Base-by-base conservation (phyloP, 768 basidiomycete species). In the Boletus patriciae region DNA sequence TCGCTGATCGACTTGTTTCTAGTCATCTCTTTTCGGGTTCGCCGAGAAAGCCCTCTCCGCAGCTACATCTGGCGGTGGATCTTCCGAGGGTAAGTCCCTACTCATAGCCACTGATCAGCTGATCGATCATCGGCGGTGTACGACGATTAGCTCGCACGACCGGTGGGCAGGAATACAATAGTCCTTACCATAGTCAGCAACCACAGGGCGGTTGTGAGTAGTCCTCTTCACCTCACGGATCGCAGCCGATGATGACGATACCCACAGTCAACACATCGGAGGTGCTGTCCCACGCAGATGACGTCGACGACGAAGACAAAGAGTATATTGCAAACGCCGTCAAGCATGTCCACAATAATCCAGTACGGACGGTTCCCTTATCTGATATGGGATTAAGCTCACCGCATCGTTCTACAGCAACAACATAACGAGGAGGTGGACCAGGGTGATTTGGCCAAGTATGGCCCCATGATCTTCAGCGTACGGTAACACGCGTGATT, bases 21-120 rank as follows among this genome's bases (percentile, higher is more conserved):
- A 88, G 90, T 88, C 90, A 58, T 78, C 69, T 56, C 80, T 92
- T 64, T 78, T 89, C 37, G 83, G 82, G 55, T 70, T 92, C 62
- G 91, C 88, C 11, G 86, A 90, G 72, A 70, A 91, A 71, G 83
- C 84, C 59, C 70, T 80, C 62, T 70, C 81, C 38, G 76, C 83
- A 3, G 62, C 67, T 84, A 84, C 76, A 25, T 25, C 25, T 25
- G 25, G 25, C 62, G 38, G 25, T 45, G 43, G 46, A 27, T 53
- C 58, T 10, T 45, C 52, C 25, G 46, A 55, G 12, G 23, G 58
- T 61, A 46, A 57, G 58, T 50, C 40, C 29, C 12, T 46, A 42
- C 38, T 53, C 12, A 18, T 36, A 48, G 9, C 23, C 46, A 11
- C 38, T 38, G 18, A 57, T 54, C 27, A 38, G 15, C 21, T 54